Base-by-base conservation (phyloP, 306 rosid genomes). In the Casuarina equisetifolia region DNA sequence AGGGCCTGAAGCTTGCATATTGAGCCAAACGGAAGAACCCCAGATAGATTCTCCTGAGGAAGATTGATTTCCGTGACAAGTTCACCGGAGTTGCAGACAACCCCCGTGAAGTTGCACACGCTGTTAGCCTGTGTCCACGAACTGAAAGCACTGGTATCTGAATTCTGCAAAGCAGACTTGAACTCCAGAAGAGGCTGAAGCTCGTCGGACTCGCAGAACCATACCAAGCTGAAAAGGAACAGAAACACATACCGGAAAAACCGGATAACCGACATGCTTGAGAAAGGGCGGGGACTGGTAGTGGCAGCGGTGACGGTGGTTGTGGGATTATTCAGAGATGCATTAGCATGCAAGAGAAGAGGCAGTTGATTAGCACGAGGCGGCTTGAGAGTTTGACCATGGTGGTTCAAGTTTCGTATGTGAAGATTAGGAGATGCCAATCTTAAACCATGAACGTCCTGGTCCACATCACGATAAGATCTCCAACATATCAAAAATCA, bases 1-100 rank as follows among this genome's bases (percentile, higher is more conserved):
- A 94, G 84, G 4, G 76, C 80, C 36, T 55, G 82, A 74, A 94
- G 88, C 40, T 81, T 76, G 36, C 97, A 94, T 15, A 94, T 80
- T 9, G 94, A 76, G 44, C 84, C 88, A 52, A 94, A 88, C 3
- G 92, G 89, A 78, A 94, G 77, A 77, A 87, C 50, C 7, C 98
- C 97, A 35, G 62, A 51, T 12, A 94, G 83, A 9, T 84, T 80
- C 15, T 80, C 73, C 0, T 67, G 4, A 10, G 89, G 25, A 10
- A 94, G 91, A 25, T 89, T 84, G 89, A 94, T 90, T 82, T 90
- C 86, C 5, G 84, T 43, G n/a, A 94, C 97, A 35, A 66, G 70
- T 1, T 88, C 84, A n/a, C 84, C 61, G 32, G 89, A 77, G 75
- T 89, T 44, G 79, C 98, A 94, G 0, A 43, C 46, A 74, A 91